These are phyloP conservation scores for Glutinoglossum americanum DNA, from an alignment of 495 filamentous ascomycete species.

Conservation along the genomic window DNA sequence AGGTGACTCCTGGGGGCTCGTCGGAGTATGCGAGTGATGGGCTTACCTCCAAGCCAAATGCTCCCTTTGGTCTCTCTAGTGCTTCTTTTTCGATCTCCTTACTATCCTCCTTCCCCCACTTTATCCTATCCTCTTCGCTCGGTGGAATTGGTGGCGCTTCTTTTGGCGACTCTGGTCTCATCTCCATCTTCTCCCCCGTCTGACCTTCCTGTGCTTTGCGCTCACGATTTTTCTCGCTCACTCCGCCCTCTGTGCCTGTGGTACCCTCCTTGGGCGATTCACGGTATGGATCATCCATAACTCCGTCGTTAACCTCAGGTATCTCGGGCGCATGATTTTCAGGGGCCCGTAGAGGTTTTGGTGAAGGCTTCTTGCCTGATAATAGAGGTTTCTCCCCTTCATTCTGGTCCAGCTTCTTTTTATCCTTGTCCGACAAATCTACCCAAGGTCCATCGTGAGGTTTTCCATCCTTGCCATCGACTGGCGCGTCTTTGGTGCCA, in stretches of 20 bases:
- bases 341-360: conserved; percentile 14
- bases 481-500: conserved; percentile 73
- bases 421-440: conserved; percentile 12
- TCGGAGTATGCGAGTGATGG: not conserved
- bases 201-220: conserved; percentile 34
- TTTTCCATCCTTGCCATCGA: conserved; percentile 90
- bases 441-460: conserved; percentile 64
- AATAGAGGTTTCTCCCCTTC: conserved; percentile 14
- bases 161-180: conserved; percentile 62
- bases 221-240: conserved; percentile 63
- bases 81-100: conserved; percentile 19
- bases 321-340: conserved; percentile 32
- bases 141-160: conserved; percentile 65
- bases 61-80: conserved; percentile 18
- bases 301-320: conserved; percentile 60
- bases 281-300: conserved; percentile 73
- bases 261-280: conserved; percentile 58
- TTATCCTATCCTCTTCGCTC: conserved; percentile 42
- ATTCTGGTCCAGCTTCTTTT: conserved; percentile 9
- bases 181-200: conserved; percentile 39
- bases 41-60: conserved; percentile 47
- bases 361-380: conserved; percentile 23
- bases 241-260: conserved; percentile 67
- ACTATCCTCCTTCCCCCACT: conserved; percentile 17
- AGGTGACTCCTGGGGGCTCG: conserved; percentile 3